phyloP scores from a whole-genome alignment of 257 asterid species.

The Orobanche coerulescens region DNA sequence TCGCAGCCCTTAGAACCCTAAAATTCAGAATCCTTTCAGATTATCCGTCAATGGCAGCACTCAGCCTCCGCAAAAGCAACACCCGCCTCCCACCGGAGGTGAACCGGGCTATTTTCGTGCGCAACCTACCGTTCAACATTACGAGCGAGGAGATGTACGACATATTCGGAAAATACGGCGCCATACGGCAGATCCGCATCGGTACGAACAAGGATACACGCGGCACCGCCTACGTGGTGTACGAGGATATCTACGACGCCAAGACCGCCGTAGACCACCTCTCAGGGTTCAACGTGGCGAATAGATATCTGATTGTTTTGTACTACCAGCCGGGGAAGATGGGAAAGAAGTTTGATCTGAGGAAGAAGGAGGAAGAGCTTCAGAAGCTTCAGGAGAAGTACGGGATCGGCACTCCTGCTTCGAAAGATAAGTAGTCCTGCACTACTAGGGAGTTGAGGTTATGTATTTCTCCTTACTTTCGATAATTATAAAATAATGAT shows the following conservation, averaged over 20 bases:
- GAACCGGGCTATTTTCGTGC: constrained; percentile 72
- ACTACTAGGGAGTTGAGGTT: neutral
- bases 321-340: constrained; percentile 94
- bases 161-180: constrained; percentile 87
- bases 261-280: constrained; percentile 89
- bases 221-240: constrained; percentile 89
- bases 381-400: constrained; percentile 81
- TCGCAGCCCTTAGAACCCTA: constrained; percentile 17
- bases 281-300: constrained; percentile 89
- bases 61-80: constrained; percentile 76
- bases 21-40: neutral
- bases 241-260: constrained; percentile 93
- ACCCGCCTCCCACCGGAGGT: constrained; percentile 95
- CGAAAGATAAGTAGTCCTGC: constrained; percentile 47
- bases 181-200: constrained; percentile 79
- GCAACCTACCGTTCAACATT: constrained; percentile 84
- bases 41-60: constrained; percentile 51
- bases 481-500: neutral
- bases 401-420: constrained; percentile 45
- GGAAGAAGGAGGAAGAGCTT: constrained; percentile 87
- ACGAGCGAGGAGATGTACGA: constrained; percentile 99
- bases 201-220: constrained; percentile 89
- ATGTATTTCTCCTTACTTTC: neutral
- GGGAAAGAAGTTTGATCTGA: constrained; percentile 90
- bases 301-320: constrained; percentile 70